A percentile compares a stretch with the other conserved stretches of the same genome.
phyloP scores from a whole-genome alignment of 495 filamentous ascomycete genomes.

The Annulohypoxylon maeteangense region DNA sequence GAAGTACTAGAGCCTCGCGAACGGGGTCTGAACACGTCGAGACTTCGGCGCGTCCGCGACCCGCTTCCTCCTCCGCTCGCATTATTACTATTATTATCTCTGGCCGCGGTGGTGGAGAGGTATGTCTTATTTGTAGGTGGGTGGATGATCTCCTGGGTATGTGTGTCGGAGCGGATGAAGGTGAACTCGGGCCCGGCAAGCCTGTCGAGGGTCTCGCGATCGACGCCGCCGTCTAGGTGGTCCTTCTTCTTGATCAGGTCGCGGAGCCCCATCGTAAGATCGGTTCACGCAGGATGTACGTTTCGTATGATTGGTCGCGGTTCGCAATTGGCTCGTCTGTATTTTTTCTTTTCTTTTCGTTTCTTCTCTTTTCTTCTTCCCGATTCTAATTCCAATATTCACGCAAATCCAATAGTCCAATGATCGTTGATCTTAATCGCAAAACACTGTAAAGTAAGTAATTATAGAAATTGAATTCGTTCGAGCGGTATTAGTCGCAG shows the following conservation, averaged over 20 bases:
- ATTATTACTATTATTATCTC: slow-evolving; percentile 12
- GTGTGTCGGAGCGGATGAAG: slow-evolving; percentile 85
- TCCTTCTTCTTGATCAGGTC: slow-evolving; percentile 81
- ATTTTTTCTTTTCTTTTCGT: not conserved
- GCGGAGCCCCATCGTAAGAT: slow-evolving; percentile 71
- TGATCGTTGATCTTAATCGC: not conserved
- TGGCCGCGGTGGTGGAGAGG: slow-evolving; percentile 44
- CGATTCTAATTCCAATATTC: not conserved
- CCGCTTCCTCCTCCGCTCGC: not conserved
- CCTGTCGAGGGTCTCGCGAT: slow-evolving; percentile 44
- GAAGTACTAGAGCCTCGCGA: slow-evolving; percentile 62
- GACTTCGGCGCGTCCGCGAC: slow-evolving; percentile 43
- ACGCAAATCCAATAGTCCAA: not conserved
- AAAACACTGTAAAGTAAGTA: not conserved
- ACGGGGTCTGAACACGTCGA: slow-evolving; percentile 51
- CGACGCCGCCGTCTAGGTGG: slow-evolving; percentile 51
- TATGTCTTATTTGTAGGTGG: slow-evolving; percentile 63
- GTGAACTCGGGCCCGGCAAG: slow-evolving; percentile 74
- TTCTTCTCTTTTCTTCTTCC: not conserved
- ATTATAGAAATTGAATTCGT: slow-evolving; percentile 7
- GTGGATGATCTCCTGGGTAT: slow-evolving; percentile 77
- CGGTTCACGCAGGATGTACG: not conserved
- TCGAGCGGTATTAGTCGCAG: not conserved
- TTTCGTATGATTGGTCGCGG: not conserved
- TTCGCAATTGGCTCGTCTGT: not conserved